Percentiles rank a stretch among this genome's conserved stretches.
These are phyloP conservation scores for Metschnikowia dekortorum DNA, from an alignment of 805 yeast species.

Conservation along the genomic window DNA sequence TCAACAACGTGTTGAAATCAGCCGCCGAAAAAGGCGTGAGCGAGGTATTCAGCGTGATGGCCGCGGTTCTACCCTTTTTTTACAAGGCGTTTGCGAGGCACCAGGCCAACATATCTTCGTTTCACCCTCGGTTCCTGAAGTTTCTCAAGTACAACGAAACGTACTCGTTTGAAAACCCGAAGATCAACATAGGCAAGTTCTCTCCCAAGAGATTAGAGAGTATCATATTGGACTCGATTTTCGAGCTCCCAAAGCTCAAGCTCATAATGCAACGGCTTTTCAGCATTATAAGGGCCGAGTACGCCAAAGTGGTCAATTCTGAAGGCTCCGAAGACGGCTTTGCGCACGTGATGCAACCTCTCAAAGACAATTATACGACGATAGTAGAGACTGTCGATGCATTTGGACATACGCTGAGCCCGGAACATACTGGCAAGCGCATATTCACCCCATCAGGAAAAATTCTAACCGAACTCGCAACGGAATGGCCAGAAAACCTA, in stretches of 20 bases:
- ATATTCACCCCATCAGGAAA: conserved; percentile 91
- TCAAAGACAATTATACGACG: conserved; percentile 44
- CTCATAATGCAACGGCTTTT: conserved; percentile 61
- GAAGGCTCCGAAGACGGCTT: conserved; percentile 18
- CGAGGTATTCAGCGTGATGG: conserved; percentile 78
- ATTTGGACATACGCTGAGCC: conserved; percentile 47
- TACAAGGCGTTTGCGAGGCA: conserved; percentile 91
- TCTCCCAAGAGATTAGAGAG: conserved; percentile 32
- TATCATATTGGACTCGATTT: conserved; percentile 56
- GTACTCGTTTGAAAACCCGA: conserved; percentile 25
- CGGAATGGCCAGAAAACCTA: conserved; percentile 81
- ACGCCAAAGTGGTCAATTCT: conserved; percentile 16
- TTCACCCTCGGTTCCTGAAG: conserved; percentile 48
- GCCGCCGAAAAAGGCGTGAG: conserved; percentile 68
- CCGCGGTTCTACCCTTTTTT: conserved; percentile 80
- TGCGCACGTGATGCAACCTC: conserved; percentile 20
- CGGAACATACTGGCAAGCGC: conserved; percentile 24
- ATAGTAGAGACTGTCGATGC: conserved; percentile 71
- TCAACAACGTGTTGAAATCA: conserved; percentile 65
- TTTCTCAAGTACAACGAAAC: conserved; percentile 27
- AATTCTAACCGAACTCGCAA: conserved; percentile 75
- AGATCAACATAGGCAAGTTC: conserved; percentile 28
- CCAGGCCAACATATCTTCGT: conserved; percentile 81
- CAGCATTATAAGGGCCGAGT: conserved; percentile 44
- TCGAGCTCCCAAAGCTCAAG: conserved; percentile 69